Evolutionary conservation across 2,329 filamentous ascomycete genomes (phyloP).

Genomic region (Fusarium veterinarium): DNA sequence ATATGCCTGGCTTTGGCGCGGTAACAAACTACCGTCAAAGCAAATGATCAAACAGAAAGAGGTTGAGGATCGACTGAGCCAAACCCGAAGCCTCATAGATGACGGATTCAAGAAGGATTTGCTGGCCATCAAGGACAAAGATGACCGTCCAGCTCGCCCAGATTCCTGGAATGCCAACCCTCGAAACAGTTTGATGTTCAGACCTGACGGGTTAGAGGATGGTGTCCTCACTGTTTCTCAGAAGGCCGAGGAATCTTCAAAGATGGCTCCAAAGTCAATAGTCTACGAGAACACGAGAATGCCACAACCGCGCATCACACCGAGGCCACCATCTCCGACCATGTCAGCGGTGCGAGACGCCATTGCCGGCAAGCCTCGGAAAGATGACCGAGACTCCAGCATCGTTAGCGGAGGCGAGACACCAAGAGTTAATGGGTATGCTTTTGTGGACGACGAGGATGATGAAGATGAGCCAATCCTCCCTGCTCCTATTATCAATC

Average conservation of each 20-base stretch:
- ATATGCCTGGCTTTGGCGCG: slow-evolving; percentile 88
- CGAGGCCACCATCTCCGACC: slow-evolving; percentile 78
- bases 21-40: slow-evolving; percentile 87
- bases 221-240: slow-evolving; percentile 72
- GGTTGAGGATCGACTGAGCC: slow-evolving; percentile 64
- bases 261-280: slow-evolving; percentile 80
- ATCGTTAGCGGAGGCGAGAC: slow-evolving; percentile 73
- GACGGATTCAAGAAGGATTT: slow-evolving; percentile 69
- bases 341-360: slow-evolving; percentile 87
- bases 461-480: slow-evolving; percentile 52
- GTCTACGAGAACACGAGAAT: slow-evolving; percentile 87
- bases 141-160: slow-evolving; percentile 79
- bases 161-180: slow-evolving; percentile 81
- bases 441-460: slow-evolving; percentile 88
- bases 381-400: slow-evolving; percentile 70
- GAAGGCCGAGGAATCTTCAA: slow-evolving; percentile 75
- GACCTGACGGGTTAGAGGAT: slow-evolving; percentile 73
- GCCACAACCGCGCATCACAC: slow-evolving; percentile 59
- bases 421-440: slow-evolving; percentile 90
- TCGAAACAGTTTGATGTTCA: slow-evolving; percentile 90
- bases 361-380: slow-evolving; percentile 77
- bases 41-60: slow-evolving; percentile 77
- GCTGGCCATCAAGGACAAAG: slow-evolving; percentile 73
- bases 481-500: slow-evolving; percentile 60
- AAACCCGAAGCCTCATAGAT: slow-evolving; percentile 61